phyloP scores from a whole-genome alignment of 805 yeast species.

The Saturnispora diversa region DNA sequence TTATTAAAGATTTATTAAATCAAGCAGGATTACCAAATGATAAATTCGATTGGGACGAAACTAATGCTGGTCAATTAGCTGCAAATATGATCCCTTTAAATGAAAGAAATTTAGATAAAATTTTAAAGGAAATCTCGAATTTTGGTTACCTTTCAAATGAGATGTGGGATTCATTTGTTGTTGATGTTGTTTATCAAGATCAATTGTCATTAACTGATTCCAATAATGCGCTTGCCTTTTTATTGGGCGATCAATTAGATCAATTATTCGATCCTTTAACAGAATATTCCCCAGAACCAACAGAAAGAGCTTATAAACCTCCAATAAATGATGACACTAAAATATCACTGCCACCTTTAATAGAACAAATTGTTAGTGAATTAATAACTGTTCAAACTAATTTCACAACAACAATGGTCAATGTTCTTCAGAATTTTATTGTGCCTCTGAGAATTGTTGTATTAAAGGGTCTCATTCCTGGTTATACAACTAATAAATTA shows the following conservation, averaged over 20 bases:
- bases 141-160: constrained; percentile 45
- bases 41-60: constrained; percentile 59
- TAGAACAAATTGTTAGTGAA: constrained; percentile 56
- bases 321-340: constrained; percentile 32
- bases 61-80: constrained; percentile 76
- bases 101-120: constrained; percentile 42
- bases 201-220: constrained; percentile 33
- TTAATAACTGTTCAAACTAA: constrained; percentile 64
- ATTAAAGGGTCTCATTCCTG: constrained; percentile 44
- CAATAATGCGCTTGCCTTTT: constrained; percentile 68
- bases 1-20: constrained; percentile 15
- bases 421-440: constrained; percentile 67
- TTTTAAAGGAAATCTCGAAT: constrained; percentile 49
- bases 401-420: constrained; percentile 62
- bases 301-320: constrained; percentile 61
- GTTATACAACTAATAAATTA: constrained; percentile 53
- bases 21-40: constrained; percentile 19
- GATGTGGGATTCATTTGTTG: constrained; percentile 39
- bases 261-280: constrained; percentile 82
- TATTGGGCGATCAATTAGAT: constrained; percentile 80
- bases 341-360: constrained; percentile 26
- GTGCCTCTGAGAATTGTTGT: constrained; percentile 71
- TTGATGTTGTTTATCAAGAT: constrained; percentile 66
- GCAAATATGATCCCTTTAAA: constrained; percentile 50
- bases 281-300: constrained; percentile 87